These are phyloP conservation scores for Cenchrus fungigraminus DNA, from an alignment of 176 grass and related monocot species.

Conservation along the genomic window DNA sequence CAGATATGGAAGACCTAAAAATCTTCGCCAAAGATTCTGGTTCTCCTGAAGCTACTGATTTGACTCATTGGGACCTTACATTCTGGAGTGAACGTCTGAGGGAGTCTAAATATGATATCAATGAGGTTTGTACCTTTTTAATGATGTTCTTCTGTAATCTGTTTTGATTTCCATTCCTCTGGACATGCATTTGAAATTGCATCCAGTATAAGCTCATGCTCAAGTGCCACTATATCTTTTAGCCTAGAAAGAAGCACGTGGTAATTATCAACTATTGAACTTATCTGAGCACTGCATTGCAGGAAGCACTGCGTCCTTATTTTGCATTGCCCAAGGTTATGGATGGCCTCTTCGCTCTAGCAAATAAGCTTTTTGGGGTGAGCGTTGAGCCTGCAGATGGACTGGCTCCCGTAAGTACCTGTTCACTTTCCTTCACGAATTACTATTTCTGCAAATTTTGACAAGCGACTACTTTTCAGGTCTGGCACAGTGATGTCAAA, in stretches of 20 bases:
- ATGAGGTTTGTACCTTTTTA: conserved; percentile 62
- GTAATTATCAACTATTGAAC: neutral
- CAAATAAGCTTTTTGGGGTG: conserved; percentile 91
- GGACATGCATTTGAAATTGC: neutral
- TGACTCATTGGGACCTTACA: conserved; percentile 79
- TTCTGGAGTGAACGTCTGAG: conserved; percentile 97
- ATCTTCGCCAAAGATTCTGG: conserved; percentile 65
- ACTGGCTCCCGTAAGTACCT: conserved; percentile 79
- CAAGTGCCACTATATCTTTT: neutral
- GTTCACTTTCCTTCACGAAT: conserved; percentile 27
- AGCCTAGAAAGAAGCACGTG: neutral
- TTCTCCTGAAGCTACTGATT: conserved; percentile 79
- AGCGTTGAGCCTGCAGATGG: conserved; percentile 86
- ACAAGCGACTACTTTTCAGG: conserved; percentile 49
- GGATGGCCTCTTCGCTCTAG: conserved; percentile 92
- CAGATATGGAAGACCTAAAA: conserved; percentile 91
- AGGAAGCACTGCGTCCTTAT: conserved; percentile 97
- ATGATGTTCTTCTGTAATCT: neutral
- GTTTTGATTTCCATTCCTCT: neutral
- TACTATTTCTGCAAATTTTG: conserved; percentile 30
- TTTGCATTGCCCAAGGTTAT: conserved; percentile 95
- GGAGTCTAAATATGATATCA: conserved; percentile 93
- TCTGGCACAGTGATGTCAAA: conserved; percentile 92
- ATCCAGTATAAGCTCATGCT: neutral
- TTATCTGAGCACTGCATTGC: conserved; percentile 32